Conservation (phyloP, 2,329 filamentous ascomycete genomes). For the Emergomyces pasteurianus region DNA sequence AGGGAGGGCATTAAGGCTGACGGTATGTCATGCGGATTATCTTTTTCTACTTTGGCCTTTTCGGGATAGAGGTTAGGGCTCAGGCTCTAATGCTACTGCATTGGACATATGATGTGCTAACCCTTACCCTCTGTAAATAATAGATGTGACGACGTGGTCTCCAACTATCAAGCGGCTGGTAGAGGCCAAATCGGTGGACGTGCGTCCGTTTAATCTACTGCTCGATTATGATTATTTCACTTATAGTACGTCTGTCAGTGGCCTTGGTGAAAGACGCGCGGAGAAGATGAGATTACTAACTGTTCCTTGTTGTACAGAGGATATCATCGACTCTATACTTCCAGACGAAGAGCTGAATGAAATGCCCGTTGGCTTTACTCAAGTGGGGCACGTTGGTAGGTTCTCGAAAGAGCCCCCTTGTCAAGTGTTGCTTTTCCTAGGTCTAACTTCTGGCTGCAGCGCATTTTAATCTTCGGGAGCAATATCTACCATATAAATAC, state of each 20-base stretch:
- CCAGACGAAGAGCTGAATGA: conserved; percentile 70
- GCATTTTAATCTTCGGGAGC: conserved; percentile 77
- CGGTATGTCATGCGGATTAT: conserved; percentile 21
- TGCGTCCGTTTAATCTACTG: conserved; percentile 63
- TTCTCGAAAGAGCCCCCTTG: conserved; percentile 9
- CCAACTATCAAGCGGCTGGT: conserved; percentile 56
- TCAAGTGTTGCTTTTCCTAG: not conserved
- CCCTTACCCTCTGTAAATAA: conserved; percentile 10
- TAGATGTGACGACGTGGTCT: conserved; percentile 67
- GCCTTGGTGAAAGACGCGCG: not conserved
- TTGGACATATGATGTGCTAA: not conserved
- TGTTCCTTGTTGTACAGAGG: conserved; percentile 40
- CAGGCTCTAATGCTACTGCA: not conserved
- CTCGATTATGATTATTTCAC: conserved; percentile 80
- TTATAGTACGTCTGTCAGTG: conserved; percentile 35
- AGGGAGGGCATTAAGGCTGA: conserved; percentile 26
- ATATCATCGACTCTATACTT: conserved; percentile 71
- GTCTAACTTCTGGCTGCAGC: conserved; percentile 35
- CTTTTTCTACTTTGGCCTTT: conserved; percentile 7
- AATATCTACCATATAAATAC: conserved; percentile 74
- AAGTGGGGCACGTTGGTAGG: conserved; percentile 74
- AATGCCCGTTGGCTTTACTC: conserved; percentile 74
- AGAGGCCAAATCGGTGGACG: conserved; percentile 51
- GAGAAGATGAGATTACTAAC: conserved; percentile 4
- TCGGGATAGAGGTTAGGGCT: not conserved